A percentile compares a stretch with the other conserved stretches of the same genome.
Conservation (phyloP, 2,329 filamentous ascomycete genomes). For the Claviceps arundinis region DNA sequence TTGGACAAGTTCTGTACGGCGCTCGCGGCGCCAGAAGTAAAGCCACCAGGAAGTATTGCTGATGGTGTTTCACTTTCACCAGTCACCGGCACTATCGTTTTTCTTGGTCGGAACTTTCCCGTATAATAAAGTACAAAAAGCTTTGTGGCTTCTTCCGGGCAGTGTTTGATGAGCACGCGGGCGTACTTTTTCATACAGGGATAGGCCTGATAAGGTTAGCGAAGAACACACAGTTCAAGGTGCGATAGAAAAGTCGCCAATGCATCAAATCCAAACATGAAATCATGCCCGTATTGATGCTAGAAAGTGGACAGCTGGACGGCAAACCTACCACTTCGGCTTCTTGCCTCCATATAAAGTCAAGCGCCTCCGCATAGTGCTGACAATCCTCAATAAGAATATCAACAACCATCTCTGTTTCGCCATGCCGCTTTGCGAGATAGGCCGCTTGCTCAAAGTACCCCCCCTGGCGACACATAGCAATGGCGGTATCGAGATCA, state of each 20-base stretch:
- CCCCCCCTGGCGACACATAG: constrained; percentile 92
- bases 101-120: constrained; percentile 62
- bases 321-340: constrained; percentile 52
- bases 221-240: too few species aligned
- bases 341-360: constrained; percentile 83
- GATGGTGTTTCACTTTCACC: constrained; percentile 23
- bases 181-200: constrained; percentile 91
- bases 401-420: constrained; percentile 87
- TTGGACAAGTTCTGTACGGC: constrained; percentile 79
- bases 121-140: constrained; percentile 95
- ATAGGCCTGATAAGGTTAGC: constrained; percentile 47
- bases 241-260: too few species aligned
- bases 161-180: constrained; percentile 77
- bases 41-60: constrained; percentile 23
- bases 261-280: too few species aligned
- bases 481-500: constrained; percentile 90
- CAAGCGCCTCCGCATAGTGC: constrained; percentile 73
- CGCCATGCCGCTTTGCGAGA: constrained; percentile 83
- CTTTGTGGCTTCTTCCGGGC: constrained; percentile 66
- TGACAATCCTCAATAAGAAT: constrained; percentile 94
- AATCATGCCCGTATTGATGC: too few species aligned
- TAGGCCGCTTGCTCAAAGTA: constrained; percentile 97
- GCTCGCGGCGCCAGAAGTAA: constrained; percentile 49
- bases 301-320: too few species aligned
- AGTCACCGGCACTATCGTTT: constrained; percentile 27